These are phyloP conservation scores for Pythium rishiriense DNA, from an alignment of 352 stramenopile genomes.

Conservation along the genomic window DNA sequence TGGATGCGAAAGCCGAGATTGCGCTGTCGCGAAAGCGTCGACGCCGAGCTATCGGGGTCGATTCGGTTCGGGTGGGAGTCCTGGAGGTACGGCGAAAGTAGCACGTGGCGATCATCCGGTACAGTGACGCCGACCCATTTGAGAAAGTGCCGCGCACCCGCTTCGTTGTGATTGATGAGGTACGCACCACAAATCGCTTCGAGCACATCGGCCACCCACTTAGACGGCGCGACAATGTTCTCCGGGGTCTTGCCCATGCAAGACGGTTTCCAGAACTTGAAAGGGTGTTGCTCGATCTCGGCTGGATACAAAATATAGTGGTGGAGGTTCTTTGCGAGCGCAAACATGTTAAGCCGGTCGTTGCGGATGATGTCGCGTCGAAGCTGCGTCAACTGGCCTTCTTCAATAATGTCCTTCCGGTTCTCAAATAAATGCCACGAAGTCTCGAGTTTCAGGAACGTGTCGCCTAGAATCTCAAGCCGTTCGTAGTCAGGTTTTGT, in stretches of 20 bases:
- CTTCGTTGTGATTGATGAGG: slow-evolving; percentile 67
- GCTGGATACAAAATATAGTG: slow-evolving; percentile 81
- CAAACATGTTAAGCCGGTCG: slow-evolving; percentile 77
- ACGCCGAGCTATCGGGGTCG: slow-evolving; percentile 30
- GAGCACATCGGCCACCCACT: slow-evolving; percentile 86
- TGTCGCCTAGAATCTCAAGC: slow-evolving; percentile 82
- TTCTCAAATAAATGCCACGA: slow-evolving; percentile 84
- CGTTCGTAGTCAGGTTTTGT: slow-evolving; percentile 86
- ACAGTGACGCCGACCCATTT: slow-evolving; percentile 76
- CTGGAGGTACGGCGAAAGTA: slow-evolving; percentile 57
- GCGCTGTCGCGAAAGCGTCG: slow-evolving; percentile 15
- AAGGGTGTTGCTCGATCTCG: slow-evolving; percentile 81
- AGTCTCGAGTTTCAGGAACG: slow-evolving; percentile 85
- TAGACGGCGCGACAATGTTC: slow-evolving; percentile 65
- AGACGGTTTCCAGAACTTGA: slow-evolving; percentile 85
- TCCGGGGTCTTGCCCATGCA: slow-evolving; percentile 84
- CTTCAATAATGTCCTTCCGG: slow-evolving; percentile 65
- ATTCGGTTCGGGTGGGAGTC: slow-evolving; percentile 69
- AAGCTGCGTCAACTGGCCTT: slow-evolving; percentile 73
- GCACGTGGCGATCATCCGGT: slow-evolving; percentile 41
- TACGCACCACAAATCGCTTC: slow-evolving; percentile 84
- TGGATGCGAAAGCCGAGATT: slow-evolving; percentile 54
- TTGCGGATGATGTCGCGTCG: slow-evolving; percentile 87
- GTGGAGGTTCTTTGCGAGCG: slow-evolving; percentile 53
- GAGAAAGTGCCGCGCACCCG: slow-evolving; percentile 73